Evolutionary conservation across 163 green algal species (phyloP).

Genomic region (Volvox carteri): DNA sequence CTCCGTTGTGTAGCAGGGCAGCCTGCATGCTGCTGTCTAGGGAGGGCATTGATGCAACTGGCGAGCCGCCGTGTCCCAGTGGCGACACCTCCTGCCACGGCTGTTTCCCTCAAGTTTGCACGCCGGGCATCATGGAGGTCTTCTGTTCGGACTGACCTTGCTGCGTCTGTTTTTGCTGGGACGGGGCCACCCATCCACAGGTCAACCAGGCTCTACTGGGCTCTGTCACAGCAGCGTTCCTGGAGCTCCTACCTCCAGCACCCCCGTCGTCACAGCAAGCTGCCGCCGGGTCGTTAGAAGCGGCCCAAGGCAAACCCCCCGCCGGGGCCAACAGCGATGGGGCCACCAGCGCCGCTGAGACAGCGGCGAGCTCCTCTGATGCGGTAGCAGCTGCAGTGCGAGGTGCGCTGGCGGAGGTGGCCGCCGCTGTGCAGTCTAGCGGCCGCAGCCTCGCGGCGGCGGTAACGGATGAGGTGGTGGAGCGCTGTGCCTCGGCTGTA

Average conservation of each 20-base stretch:
- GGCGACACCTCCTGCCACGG: too few species aligned
- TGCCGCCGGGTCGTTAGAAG: background rate
- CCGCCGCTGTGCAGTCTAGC: background rate
- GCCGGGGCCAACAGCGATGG: background rate
- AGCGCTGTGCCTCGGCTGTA: slow-evolving; percentile 83
- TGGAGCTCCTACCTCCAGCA: slow-evolving; percentile 30
- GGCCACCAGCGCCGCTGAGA: slow-evolving; percentile 11
- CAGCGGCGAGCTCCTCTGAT: slow-evolving; percentile 10
- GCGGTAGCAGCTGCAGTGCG: slow-evolving; percentile 2
- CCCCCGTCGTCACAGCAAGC: background rate
- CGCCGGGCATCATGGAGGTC: too few species aligned
- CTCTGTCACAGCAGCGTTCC: slow-evolving; percentile 22
- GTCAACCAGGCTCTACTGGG: background rate
- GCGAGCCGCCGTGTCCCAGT: too few species aligned
- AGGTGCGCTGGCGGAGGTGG: slow-evolving; percentile 34
- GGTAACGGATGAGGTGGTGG: slow-evolving; percentile 55
- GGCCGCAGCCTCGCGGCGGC: slow-evolving; percentile 4
- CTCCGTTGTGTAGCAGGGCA: too few species aligned
- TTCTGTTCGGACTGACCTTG: too few species aligned
- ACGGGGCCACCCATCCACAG: too few species aligned
- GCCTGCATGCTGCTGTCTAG: too few species aligned
- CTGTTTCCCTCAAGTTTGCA: too few species aligned
- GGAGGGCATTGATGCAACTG: too few species aligned
- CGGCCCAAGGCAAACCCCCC: too few species aligned
- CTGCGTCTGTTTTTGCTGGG: too few species aligned